phyloP scores from a whole-genome alignment of 345 rosid species.

The Lagerstroemia speciosa region DNA sequence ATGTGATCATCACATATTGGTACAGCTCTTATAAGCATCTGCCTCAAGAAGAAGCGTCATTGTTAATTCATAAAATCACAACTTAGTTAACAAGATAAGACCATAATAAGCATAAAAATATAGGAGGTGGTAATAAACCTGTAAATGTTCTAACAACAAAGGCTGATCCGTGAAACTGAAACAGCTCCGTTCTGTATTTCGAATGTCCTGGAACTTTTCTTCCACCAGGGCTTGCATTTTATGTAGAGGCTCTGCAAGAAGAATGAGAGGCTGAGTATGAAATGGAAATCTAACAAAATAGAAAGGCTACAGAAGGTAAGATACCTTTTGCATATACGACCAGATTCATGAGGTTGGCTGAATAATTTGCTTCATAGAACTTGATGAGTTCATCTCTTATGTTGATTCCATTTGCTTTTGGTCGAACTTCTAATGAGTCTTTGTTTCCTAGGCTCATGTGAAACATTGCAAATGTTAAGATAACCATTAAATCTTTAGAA shows the following conservation, averaged over 20 bases:
- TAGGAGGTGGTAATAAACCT: conserved; percentile 29
- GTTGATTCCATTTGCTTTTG: conserved; percentile 70
- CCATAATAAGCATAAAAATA: background rate
- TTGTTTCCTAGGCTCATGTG: conserved; percentile 43
- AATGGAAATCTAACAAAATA: conserved; percentile 1
- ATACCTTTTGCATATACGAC: conserved; percentile 76
- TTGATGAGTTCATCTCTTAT: conserved; percentile 69
- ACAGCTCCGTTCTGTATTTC: conserved; percentile 32
- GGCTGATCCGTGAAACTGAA: conserved; percentile 62
- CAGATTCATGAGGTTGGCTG: conserved; percentile 81
- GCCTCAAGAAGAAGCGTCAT: conserved; percentile 1
- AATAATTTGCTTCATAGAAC: conserved; percentile 72
- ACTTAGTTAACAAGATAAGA: background rate
- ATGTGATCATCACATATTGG: conserved; percentile 77
- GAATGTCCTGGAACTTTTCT: conserved; percentile 56
- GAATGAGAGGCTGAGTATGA: conserved; percentile 12
- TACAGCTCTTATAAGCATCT: conserved; percentile 71
- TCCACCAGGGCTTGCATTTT: conserved; percentile 54
- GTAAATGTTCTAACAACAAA: conserved; percentile 56
- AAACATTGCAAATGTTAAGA: conserved; percentile 1
- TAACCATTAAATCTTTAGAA: background rate
- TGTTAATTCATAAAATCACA: background rate
- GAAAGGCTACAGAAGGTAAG: background rate
- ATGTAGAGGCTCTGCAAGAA: conserved; percentile 58
- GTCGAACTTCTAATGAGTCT: conserved; percentile 66